Evolutionary conservation across 305 asterid species (phyloP).

Genomic region (Fraxinus latifolia): DNA sequence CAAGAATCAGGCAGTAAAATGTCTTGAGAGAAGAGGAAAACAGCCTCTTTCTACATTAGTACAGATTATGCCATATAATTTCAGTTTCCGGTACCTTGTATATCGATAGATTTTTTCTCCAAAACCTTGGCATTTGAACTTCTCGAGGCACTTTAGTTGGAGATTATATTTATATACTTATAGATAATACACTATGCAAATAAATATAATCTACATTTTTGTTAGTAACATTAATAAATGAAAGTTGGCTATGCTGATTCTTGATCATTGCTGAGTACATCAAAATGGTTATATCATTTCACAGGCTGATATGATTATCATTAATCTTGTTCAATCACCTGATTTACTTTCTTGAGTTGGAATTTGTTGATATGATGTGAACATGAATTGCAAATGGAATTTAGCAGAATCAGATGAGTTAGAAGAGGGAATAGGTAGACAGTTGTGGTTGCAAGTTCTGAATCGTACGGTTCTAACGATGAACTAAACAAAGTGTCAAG

Average conservation of each 20-base stretch:
- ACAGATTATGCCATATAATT: constrained; percentile 61
- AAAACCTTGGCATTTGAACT: background rate
- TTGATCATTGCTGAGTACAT: background rate
- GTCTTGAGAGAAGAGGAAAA: constrained; percentile 44
- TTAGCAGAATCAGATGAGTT: background rate
- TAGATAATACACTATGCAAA: background rate
- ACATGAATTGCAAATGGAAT: background rate
- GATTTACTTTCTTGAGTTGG: background rate
- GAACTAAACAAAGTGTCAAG: background rate
- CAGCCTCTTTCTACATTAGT: constrained; percentile 46
- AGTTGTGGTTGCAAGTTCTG: background rate
- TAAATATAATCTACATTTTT: background rate
- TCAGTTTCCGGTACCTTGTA: constrained; percentile 75
- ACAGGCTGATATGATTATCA: background rate
- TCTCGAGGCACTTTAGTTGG: background rate
- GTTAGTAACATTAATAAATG: background rate
- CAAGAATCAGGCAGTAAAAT: constrained; percentile 43
- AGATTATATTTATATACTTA: background rate
- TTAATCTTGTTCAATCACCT: background rate
- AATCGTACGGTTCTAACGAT: background rate
- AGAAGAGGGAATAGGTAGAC: constrained; percentile 29
- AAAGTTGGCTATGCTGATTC: background rate
- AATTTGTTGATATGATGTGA: background rate
- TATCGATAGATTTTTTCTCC: constrained; percentile 15
- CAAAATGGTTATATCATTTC: background rate